A percentile compares a stretch with the other conserved stretches of the same genome.
Evolutionary conservation across 1,284 basidiomycete species (phyloP).

Genomic region (Leccinum variabile): DNA sequence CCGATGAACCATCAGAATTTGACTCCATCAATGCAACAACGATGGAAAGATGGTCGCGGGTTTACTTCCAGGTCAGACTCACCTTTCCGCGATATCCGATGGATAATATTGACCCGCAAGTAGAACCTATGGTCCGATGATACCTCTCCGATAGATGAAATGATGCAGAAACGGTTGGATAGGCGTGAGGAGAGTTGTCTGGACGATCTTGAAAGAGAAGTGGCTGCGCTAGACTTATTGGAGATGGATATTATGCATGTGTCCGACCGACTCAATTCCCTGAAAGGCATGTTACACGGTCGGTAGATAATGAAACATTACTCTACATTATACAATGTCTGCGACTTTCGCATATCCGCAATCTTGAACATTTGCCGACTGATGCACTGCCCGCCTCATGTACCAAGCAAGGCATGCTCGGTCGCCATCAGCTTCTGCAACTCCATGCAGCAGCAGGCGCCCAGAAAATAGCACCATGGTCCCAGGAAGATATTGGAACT

Average conservation of each 20-base stretch:
- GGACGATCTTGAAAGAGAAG: background rate
- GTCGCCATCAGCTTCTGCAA: background rate
- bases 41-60: background rate
- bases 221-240: background rate
- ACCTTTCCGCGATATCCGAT: too few species aligned
- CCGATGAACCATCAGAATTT: too few species aligned
- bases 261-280: too few species aligned
- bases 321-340: too few species aligned
- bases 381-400: background rate
- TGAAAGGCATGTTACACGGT: background rate
- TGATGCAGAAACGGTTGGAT: background rate
- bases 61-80: background rate
- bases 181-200: background rate
- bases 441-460: background rate
- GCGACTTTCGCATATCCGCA: background rate
- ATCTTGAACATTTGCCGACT: background rate
- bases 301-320: too few species aligned
- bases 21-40: background rate
- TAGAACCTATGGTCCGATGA: background rate
- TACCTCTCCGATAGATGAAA: background rate
- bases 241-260: background rate
- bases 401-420: background rate
- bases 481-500: background rate
- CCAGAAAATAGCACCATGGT: background rate
- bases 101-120: background rate